A percentile compares a stretch with the other conserved stretches of the same genome.
These are phyloP conservation scores for Tylopilus microsporus DNA, from an alignment of 1,284 basidiomycete species.

Conservation along the genomic window DNA sequence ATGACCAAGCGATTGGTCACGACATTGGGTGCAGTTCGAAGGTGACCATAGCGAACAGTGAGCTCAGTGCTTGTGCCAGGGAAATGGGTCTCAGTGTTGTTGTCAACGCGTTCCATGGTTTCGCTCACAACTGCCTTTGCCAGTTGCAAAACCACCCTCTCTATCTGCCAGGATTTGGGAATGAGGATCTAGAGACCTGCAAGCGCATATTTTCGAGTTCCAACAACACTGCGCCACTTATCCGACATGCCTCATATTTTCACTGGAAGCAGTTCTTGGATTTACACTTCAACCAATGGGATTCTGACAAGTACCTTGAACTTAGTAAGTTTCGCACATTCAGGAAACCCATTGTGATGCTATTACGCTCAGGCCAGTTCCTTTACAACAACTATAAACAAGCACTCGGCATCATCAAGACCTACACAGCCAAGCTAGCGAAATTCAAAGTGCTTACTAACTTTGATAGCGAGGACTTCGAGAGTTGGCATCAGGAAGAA, in stretches of 20 bases:
- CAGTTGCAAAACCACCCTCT: neutral
- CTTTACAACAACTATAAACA: neutral
- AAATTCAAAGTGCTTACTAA: neutral
- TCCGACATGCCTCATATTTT: neutral
- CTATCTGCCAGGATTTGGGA: neutral
- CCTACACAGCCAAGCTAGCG: neutral
- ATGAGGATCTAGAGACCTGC: neutral
- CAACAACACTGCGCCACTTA: neutral
- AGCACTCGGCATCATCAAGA: neutral
- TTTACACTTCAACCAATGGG: neutral
- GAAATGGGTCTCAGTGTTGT: neutral
- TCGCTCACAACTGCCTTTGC: neutral
- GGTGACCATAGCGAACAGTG: neutral
- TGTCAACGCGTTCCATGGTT: neutral
- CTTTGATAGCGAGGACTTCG: neutral
- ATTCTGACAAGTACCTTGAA: neutral
- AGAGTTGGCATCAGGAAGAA: neutral
- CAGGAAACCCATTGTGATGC: too few species aligned
- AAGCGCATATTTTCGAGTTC: neutral
- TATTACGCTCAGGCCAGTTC: neutral
- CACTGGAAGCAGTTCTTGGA: neutral
- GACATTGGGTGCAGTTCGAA: neutral
- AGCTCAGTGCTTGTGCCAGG: neutral
- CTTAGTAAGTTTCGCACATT: neutral
- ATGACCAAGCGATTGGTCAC: neutral